These are phyloP conservation scores for Lactifluus subvellereus DNA, from an alignment of 768 basidiomycete species.

Conservation along the genomic window DNA sequence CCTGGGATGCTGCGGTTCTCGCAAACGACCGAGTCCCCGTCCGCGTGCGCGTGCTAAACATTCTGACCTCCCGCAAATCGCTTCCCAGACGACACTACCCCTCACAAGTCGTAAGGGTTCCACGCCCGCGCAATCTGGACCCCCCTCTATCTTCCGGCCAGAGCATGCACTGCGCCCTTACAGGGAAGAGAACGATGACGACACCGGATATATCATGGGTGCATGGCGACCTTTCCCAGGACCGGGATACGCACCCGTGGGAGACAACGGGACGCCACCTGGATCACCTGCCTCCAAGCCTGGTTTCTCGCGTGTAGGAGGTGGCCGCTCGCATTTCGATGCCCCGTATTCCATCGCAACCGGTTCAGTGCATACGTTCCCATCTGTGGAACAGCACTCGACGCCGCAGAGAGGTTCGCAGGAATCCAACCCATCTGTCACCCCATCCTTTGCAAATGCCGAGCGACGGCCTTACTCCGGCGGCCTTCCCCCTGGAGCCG, in stretches of 20 bases:
- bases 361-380: slow-evolving; percentile 29
- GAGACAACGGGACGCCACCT: slow-evolving; percentile 27
- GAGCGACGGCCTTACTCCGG: slow-evolving; percentile 28
- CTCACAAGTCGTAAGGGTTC: slow-evolving; percentile 25
- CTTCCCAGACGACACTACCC: slow-evolving; percentile 16
- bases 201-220: slow-evolving; percentile 83
- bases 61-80: slow-evolving; percentile 18
- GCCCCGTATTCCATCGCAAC: slow-evolving; percentile 74
- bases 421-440: slow-evolving; percentile 23
- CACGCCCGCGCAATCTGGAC: slow-evolving; percentile 45
- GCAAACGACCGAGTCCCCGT: slow-evolving; percentile 28
- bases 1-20: slow-evolving; percentile 57
- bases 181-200: slow-evolving; percentile 74
- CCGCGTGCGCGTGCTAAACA: slow-evolving; percentile 21
- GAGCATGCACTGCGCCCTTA: slow-evolving; percentile 75
- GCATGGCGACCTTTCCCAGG: slow-evolving; percentile 82
- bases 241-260: slow-evolving; percentile 44
- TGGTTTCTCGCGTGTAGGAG: slow-evolving; percentile 83
- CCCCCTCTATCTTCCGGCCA: slow-evolving; percentile 69
- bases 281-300: slow-evolving; percentile 33
- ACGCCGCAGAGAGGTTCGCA: slow-evolving; percentile 13
- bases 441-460: slow-evolving; percentile 23
- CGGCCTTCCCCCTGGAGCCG: slow-evolving; percentile 47
- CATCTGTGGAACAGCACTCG: slow-evolving; percentile 50
- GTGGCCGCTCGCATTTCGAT: slow-evolving; percentile 81